These are phyloP conservation scores for Dendrobium nobile DNA, from an alignment of 106 monocot species.

Conservation along the genomic window DNA sequence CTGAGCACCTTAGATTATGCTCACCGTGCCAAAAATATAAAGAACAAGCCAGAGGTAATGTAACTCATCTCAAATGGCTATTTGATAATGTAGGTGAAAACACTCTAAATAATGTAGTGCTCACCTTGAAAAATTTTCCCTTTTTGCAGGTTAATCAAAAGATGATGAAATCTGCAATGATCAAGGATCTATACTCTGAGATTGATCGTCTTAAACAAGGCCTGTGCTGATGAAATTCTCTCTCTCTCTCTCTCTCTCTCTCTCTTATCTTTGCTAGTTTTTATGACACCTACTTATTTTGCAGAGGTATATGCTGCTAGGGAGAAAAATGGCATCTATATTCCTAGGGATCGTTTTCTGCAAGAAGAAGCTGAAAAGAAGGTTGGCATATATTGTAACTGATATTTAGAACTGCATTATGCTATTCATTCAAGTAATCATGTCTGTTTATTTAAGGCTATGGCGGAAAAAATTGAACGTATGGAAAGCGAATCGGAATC, in stretches of 20 bases:
- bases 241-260: not conserved
- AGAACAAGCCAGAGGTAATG: conserved; percentile 89
- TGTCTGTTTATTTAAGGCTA: conserved; percentile 38
- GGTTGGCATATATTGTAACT: conserved; percentile 25
- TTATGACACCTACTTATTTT: not conserved
- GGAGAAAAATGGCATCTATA: conserved; percentile 98
- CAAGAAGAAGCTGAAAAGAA: conserved; percentile 94
- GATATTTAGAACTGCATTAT: not conserved
- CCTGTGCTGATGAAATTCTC: conserved; percentile 1
- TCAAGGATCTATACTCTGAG: conserved; percentile 90
- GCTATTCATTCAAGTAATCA: not conserved
- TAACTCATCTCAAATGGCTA: not conserved
- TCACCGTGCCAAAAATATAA: conserved; percentile 96
- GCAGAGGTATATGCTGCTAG: conserved; percentile 97
- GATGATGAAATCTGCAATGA: conserved; percentile 98
- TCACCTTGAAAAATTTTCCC: not conserved
- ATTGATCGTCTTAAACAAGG: conserved; percentile 99
- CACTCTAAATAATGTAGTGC: not conserved
- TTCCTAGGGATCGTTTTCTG: conserved; percentile 84
- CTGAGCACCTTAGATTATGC: conserved; percentile 96
- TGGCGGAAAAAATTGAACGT: conserved; percentile 85
- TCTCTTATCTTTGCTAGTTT: not conserved
- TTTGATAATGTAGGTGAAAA: not conserved
- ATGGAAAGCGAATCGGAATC: conserved; percentile 79
- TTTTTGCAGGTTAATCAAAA: conserved; percentile 83